These are phyloP conservation scores for Linum lewisii DNA, from an alignment of 345 rosid genomes.

Conservation along the genomic window DNA sequence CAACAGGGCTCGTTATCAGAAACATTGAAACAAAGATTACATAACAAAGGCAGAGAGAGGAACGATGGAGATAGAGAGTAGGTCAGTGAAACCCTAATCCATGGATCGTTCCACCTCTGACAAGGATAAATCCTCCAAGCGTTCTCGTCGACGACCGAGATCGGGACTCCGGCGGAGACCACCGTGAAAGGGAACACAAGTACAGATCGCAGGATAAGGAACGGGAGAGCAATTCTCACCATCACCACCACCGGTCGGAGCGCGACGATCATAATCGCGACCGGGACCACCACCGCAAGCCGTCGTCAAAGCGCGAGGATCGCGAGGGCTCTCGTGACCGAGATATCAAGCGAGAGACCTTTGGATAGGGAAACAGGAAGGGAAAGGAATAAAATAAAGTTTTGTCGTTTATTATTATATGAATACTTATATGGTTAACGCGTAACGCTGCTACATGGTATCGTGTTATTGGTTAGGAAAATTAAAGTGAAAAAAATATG, in stretches of 20 bases:
- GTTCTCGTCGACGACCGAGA: constrained; percentile 33
- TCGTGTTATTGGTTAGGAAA: too few species aligned
- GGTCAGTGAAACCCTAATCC: constrained; percentile 6
- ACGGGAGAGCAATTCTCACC: constrained; percentile 32
- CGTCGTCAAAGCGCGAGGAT: constrained; percentile 28
- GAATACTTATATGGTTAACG: too few species aligned
- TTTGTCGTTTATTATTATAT: too few species aligned
- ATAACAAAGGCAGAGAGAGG: neutral
- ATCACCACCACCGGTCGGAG: constrained; percentile 44
- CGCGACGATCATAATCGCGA: constrained; percentile 22
- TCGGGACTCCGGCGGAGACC: constrained; percentile 6
- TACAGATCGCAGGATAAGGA: constrained; percentile 37
- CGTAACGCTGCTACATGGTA: too few species aligned
- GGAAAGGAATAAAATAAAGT: too few species aligned
- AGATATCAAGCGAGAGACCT: constrained; percentile 15
- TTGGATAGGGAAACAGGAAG: too few species aligned
- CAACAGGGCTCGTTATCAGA: neutral
- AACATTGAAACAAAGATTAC: neutral
- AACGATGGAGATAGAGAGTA: neutral
- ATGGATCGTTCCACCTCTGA: constrained; percentile 37
- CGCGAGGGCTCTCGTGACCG: constrained; percentile 30
- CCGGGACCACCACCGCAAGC: constrained; percentile 10
- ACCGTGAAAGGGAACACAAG: constrained; percentile 36
- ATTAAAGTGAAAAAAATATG: too few species aligned
- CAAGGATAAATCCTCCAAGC: constrained; percentile 40